Evolutionary conservation across 2,329 filamentous ascomycete genomes (phyloP).

Genomic region (Lachnellula hyalina): DNA sequence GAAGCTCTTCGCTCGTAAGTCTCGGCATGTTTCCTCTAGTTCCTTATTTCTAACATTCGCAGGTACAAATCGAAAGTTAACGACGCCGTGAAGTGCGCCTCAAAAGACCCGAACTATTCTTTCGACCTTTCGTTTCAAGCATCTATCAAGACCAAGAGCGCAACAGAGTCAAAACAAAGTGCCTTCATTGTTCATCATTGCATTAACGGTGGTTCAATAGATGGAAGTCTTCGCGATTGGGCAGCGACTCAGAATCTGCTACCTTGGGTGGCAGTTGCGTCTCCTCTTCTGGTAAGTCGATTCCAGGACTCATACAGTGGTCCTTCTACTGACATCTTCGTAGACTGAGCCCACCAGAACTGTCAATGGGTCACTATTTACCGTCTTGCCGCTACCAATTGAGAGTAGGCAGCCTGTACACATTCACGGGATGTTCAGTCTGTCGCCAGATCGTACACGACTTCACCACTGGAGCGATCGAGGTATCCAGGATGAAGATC

Average conservation of each 20-base stretch:
- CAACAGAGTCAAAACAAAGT: background rate
- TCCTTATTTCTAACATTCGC: background rate
- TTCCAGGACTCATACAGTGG: background rate
- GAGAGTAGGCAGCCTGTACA: constrained; percentile 31
- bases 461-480: constrained; percentile 24
- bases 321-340: background rate
- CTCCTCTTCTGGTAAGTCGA: constrained; percentile 21
- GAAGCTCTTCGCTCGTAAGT: constrained; percentile 18
- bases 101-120: constrained; percentile 3
- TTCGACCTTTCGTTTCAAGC: constrained; percentile 21
- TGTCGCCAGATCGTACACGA: constrained; percentile 31
- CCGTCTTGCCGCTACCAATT: constrained; percentile 31
- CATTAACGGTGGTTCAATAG: constrained; percentile 20
- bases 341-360: constrained; percentile 3
- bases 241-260: constrained; percentile 25
- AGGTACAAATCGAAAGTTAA: constrained; percentile 21
- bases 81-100: constrained; percentile 11
- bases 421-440: constrained; percentile 32
- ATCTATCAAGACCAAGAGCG: constrained; percentile 4
- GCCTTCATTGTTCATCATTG: constrained; percentile 30
- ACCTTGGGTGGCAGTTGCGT: constrained; percentile 33
- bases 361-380: constrained; percentile 28
- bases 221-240: constrained; percentile 25
- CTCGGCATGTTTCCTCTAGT: background rate
- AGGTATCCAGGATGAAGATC: constrained; percentile 19